phyloP scores from a whole-genome alignment of 2,329 filamentous ascomycete species.

The Fusarium tanahbumbuense region DNA sequence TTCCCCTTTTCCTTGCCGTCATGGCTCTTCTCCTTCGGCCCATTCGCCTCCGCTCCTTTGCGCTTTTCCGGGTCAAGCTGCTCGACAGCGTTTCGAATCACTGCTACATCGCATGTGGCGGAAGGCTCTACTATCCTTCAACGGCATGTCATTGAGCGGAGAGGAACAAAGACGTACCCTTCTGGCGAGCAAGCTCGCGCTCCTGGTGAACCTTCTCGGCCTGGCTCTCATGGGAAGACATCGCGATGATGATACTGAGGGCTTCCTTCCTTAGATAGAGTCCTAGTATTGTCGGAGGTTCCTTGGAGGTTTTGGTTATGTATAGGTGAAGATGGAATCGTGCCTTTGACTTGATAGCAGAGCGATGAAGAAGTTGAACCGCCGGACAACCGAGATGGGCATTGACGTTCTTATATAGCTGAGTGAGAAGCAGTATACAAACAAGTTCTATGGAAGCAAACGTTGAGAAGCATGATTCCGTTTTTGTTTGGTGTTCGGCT shows the following conservation, averaged over 20 bases:
- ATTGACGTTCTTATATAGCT: not conserved
- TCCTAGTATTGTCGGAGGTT: accelerated
- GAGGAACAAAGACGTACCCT: not conserved
- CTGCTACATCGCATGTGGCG: not conserved
- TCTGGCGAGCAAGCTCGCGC: not conserved
- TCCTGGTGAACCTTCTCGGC: not conserved
- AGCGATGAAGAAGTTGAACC: not conserved
- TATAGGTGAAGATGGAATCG: not conserved
- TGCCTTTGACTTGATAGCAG: not conserved
- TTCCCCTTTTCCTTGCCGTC: not conserved
- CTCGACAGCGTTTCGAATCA: not conserved
- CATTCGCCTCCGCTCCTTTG: not conserved
- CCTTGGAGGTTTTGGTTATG: not conserved
- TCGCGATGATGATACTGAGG: not conserved
- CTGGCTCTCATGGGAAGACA: not conserved
- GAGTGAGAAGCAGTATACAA: not conserved
- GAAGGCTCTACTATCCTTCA: not conserved
- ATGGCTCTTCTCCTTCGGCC: not conserved
- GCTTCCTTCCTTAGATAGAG: not conserved
- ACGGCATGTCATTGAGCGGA: not conserved
- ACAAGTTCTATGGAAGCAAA: not conserved
- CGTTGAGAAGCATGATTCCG: not conserved
- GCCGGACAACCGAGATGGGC: not conserved
- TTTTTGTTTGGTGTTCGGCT: not conserved
- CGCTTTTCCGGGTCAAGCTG: not conserved